Conservation (phyloP, 2,329 filamentous ascomycete species). For the Drechslerella coelobrocha region DNA sequence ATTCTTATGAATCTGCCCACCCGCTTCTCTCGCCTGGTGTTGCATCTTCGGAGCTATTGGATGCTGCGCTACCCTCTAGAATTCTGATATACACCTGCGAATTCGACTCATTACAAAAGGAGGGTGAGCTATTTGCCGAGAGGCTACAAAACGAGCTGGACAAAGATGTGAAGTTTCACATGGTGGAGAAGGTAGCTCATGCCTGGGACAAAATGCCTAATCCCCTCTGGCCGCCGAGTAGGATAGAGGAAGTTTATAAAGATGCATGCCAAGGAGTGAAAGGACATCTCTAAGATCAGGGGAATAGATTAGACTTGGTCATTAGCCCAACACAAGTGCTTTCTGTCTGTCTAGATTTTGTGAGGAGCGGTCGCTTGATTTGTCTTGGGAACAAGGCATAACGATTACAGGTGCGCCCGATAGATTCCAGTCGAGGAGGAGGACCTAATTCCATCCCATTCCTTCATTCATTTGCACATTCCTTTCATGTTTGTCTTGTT, state of each 20-base stretch:
- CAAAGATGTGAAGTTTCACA: slow-evolving; percentile 68
- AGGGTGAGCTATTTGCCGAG: slow-evolving; percentile 68
- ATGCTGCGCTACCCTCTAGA: slow-evolving; percentile 62
- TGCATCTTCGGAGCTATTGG: slow-evolving; percentile 64
- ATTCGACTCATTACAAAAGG: slow-evolving; percentile 69
- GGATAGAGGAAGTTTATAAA: slow-evolving; percentile 64
- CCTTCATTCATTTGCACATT: no score
- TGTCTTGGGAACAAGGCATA: no score
- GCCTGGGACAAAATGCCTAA: slow-evolving; percentile 73
- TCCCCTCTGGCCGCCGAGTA: slow-evolving; percentile 60
- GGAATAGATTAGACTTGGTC: background rate
- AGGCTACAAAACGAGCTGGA: slow-evolving; percentile 64
- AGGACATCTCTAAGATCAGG: background rate
- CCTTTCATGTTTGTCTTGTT: no score
- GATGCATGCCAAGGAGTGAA: slow-evolving; percentile 62
- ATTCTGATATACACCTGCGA: slow-evolving; percentile 70
- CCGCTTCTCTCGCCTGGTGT: slow-evolving; percentile 67
- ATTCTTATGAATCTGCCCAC: slow-evolving; percentile 60
- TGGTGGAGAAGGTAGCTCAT: slow-evolving; percentile 67
- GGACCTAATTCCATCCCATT: no score
- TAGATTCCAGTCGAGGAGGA: no score
- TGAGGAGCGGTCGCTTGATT: no score
- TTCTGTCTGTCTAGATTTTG: no score
- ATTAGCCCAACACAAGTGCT: no score
- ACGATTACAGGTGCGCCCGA: no score